phyloP scores from a whole-genome alignment of 2,329 filamentous ascomycete species.

The Knufia fluminis region DNA sequence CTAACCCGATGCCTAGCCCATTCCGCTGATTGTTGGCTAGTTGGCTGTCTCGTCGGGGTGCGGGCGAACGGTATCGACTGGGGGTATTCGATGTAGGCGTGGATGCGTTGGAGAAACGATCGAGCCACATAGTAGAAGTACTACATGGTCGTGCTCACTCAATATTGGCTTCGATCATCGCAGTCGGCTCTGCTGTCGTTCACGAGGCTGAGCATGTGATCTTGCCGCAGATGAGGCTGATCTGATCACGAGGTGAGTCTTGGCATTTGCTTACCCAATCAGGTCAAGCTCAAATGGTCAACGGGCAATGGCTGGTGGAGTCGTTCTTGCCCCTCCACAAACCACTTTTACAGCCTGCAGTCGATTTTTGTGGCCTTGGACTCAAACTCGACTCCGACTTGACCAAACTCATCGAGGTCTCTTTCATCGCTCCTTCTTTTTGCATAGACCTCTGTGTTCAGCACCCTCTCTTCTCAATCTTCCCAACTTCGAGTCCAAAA shows the following conservation, averaged over 20 bases:
- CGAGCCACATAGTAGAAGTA: constrained; percentile 64
- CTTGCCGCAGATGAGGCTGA: neutral
- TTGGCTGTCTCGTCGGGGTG: constrained; percentile 57
- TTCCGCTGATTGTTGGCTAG: constrained; percentile 60
- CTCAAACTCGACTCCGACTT: neutral
- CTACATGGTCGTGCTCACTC: constrained; percentile 4
- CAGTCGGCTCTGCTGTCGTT: neutral
- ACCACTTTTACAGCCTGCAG: neutral
- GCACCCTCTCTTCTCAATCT: neutral
- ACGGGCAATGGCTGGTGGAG: constrained; percentile 1
- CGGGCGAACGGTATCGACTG: constrained; percentile 63
- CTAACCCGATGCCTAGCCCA: constrained; percentile 48
- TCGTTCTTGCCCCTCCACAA: constrained; percentile 9
- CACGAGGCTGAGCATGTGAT: constrained; percentile 4
- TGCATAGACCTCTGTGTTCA: constrained; percentile 1
- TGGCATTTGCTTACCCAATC: neutral
- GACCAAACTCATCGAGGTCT: neutral
- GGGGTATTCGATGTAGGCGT: constrained; percentile 55
- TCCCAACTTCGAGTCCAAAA: neutral
- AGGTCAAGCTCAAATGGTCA: neutral
- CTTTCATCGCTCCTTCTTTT: constrained; percentile 2
- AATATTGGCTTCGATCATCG: neutral
- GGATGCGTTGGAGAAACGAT: constrained; percentile 68
- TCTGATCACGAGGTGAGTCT: neutral
- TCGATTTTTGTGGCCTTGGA: constrained; percentile 6